phyloP scores from a whole-genome alignment of 179 eudicot species.

The Sideroxylon spinosum region DNA sequence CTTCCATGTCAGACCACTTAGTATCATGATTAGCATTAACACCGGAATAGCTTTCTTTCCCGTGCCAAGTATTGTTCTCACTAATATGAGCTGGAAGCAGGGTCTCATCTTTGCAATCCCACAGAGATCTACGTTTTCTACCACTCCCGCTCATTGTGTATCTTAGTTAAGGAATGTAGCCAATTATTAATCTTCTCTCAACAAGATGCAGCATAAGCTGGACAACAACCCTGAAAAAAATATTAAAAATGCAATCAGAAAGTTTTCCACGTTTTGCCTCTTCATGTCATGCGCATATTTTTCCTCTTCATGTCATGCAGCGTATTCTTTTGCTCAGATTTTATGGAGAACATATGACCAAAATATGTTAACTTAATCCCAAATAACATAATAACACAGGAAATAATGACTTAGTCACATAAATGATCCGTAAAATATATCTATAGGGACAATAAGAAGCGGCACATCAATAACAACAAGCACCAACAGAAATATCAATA shows the following conservation, averaged over 20 bases:
- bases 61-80: conserved; percentile 22
- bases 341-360: background rate
- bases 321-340: background rate
- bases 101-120: conserved; percentile 33
- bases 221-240: conserved; percentile 3
- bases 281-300: background rate
- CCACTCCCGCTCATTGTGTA: conserved; percentile 33
- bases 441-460: background rate
- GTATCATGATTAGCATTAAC: conserved; percentile 19
- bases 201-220: conserved; percentile 10
- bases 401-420: too few species aligned
- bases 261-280: background rate
- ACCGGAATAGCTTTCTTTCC: conserved; percentile 24
- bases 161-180: background rate
- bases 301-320: background rate
- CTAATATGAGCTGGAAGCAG: conserved; percentile 9
- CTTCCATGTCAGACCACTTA: conserved; percentile 23
- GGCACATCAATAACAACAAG: background rate
- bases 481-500: conserved; percentile 1
- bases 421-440: too few species aligned
- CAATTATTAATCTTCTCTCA: conserved; percentile 11
- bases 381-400: background rate
- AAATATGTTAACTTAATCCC: background rate
- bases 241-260: background rate
- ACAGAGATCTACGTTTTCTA: conserved; percentile 33